phyloP scores from a whole-genome alignment of 495 filamentous ascomycete species.

The Podospora pseudocomata region DNA sequence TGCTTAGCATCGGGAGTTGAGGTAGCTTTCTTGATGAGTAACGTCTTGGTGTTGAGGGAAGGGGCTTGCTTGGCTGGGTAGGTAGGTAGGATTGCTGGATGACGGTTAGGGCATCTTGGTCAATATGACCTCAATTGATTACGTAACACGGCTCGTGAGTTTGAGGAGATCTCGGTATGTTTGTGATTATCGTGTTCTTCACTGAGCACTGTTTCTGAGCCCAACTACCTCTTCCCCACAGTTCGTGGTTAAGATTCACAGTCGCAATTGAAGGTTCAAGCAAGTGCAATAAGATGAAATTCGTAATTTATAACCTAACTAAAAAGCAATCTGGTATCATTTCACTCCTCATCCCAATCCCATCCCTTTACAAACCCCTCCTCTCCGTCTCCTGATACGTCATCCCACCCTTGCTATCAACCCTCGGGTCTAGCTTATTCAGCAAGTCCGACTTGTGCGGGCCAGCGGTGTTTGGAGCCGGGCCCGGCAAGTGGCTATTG shows the following conservation, averaged over 20 bases:
- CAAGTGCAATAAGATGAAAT: too few relatives aligned
- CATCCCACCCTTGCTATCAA: slow-evolving; percentile 35
- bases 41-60: not conserved
- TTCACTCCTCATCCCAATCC: too few relatives aligned
- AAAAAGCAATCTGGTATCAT: too few relatives aligned
- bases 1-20: not conserved
- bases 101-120: not conserved
- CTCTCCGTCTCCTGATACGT: slow-evolving; percentile 3
- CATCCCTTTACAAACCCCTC: not conserved
- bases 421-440: slow-evolving; percentile 52
- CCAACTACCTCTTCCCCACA: too few relatives aligned
- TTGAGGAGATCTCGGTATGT: not conserved
- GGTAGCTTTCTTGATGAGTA: slow-evolving; percentile 1
- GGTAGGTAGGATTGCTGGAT: too few relatives aligned
- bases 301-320: too few relatives aligned
- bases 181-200: not conserved
- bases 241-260: too few relatives aligned
- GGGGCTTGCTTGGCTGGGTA: not conserved
- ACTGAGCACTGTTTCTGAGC: too few relatives aligned
- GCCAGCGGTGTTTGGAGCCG: slow-evolving; percentile 43
- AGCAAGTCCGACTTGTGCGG: slow-evolving; percentile 47
- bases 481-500: slow-evolving; percentile 20
- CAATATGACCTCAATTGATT: not conserved
- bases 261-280: too few relatives aligned
- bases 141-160: not conserved